Base-by-base conservation (phyloP, 1,284 basidiomycete species). In the Athelia sp. region DNA sequence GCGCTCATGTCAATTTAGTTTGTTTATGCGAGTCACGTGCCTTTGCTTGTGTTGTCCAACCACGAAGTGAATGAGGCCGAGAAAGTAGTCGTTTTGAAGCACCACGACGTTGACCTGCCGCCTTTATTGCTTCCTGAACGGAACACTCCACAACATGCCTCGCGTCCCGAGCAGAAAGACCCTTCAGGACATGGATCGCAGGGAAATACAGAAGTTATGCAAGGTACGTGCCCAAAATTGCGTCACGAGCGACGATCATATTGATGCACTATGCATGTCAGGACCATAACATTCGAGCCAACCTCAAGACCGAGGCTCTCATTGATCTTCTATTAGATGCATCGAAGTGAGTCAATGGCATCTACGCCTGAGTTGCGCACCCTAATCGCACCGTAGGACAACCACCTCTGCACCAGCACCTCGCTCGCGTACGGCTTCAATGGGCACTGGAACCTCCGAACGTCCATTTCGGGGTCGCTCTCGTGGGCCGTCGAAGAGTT, bases 271-370 rank as follows among this genome's bases (percentile, higher is more conserved):
- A 8, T 26, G 17, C 22, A 8, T 47, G 32, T 50, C 26, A 89
- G 86, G 84, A 87, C 55, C 81, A 83, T 62, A 86, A 86, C 50
- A 78, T 90, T 52, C 84, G 78, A 64, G 86, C 87, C 45, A 89
- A 89, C 64, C 76, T 89, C 61, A 90, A 87, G 69, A 79, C 84
- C 21, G 85, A 87, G 57, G 79, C 79, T 43, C 69, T 90, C 53
- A 87, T 90, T 58, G 82, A 88, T 58, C 70, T 86, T n/a, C 69
- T 89, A 14, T 66, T 87, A 13, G 78, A 82, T 56, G 72, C 79
- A 50, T 63, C 64, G 1, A 71, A 75, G 73, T 81, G 56, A 54
- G 72, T 60, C 26, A n/a, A n/a, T 36, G 18, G 29, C 23, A n/a
- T 40, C n/a, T 40, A 13, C 13, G 13, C 13, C 13, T 13, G 26